Percentiles rank a stretch among this genome's conserved stretches.
phyloP scores from a whole-genome alignment of 768 basidiomycete species.

The Trametes elegans region DNA sequence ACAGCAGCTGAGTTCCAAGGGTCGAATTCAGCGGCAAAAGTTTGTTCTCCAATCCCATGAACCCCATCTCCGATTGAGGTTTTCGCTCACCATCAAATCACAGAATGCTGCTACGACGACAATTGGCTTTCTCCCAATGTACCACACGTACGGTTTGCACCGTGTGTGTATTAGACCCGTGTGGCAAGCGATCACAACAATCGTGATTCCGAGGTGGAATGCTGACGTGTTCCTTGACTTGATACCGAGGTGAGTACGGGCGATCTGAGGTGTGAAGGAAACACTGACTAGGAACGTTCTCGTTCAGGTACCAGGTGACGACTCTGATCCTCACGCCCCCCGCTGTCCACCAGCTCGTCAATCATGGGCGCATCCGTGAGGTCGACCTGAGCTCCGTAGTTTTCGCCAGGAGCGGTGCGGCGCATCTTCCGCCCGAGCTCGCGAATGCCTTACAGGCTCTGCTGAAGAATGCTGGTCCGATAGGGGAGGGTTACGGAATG shows the following conservation, averaged over 20 bases:
- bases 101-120: conserved; percentile 35
- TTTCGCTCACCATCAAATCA: background rate
- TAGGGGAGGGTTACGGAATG: conserved; percentile 65
- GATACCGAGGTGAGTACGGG: conserved; percentile 60
- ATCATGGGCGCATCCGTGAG: conserved; percentile 44
- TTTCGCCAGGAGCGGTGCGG: conserved; percentile 52
- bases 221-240: conserved; percentile 45
- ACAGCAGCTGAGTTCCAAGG: too few species aligned
- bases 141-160: conserved; percentile 68
- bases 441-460: conserved; percentile 36
- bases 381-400: conserved; percentile 54
- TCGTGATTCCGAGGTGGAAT: conserved; percentile 65
- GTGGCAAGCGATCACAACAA: conserved; percentile 42
- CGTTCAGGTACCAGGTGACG: conserved; percentile 52
- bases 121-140: conserved; percentile 64
- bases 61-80: too few species aligned
- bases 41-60: background rate
- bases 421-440: conserved; percentile 63
- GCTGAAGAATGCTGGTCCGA: conserved; percentile 34
- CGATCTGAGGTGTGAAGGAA: too few species aligned
- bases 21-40: background rate
- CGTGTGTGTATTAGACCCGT: conserved; percentile 47
- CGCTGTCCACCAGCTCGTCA: conserved; percentile 60
- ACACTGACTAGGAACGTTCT: background rate
- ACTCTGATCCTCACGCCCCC: conserved; percentile 57